These are phyloP conservation scores for Aureobasidium uvarum DNA, from an alignment of 2,329 filamentous ascomycete species.

Conservation along the genomic window DNA sequence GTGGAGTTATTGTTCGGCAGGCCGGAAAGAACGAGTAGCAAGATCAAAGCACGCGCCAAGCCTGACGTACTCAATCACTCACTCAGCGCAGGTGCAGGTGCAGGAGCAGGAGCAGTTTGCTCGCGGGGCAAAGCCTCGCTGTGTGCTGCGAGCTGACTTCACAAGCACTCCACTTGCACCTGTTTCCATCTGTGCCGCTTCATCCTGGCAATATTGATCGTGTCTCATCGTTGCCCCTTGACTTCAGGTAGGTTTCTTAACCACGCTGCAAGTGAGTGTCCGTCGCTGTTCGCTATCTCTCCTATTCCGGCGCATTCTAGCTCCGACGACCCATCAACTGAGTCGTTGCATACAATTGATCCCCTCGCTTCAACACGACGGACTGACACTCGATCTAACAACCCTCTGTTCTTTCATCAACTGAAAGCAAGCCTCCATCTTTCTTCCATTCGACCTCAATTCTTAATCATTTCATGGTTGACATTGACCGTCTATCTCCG, in stretches of 20 bases:
- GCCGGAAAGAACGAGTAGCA: constrained; percentile 24
- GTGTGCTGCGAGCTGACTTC: not conserved
- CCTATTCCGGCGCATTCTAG: not conserved
- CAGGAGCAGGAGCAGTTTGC: constrained; percentile 6
- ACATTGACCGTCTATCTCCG: not conserved
- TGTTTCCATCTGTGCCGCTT: constrained; percentile 7
- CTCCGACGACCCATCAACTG: not conserved
- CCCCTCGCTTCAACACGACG: not conserved
- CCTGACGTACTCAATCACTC: not conserved
- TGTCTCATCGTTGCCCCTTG: not conserved
- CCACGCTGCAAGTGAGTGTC: not conserved
- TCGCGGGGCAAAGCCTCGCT: not conserved
- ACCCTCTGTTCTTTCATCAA: not conserved
- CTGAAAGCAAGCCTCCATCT: not conserved
- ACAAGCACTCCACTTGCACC: not conserved
- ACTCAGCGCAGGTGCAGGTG: not conserved
- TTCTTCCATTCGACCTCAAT: not conserved
- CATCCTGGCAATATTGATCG: not conserved
- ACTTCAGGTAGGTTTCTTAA: not conserved
- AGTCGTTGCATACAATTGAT: not conserved
- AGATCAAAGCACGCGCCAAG: constrained; percentile 21
- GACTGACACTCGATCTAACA: not conserved
- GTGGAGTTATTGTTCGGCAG: constrained; percentile 22
- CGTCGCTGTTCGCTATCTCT: not conserved
- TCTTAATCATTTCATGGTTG: too few relatives aligned